Evolutionary conservation across 345 rosid species (phyloP).

Genomic region (Laguncularia racemosa): DNA sequence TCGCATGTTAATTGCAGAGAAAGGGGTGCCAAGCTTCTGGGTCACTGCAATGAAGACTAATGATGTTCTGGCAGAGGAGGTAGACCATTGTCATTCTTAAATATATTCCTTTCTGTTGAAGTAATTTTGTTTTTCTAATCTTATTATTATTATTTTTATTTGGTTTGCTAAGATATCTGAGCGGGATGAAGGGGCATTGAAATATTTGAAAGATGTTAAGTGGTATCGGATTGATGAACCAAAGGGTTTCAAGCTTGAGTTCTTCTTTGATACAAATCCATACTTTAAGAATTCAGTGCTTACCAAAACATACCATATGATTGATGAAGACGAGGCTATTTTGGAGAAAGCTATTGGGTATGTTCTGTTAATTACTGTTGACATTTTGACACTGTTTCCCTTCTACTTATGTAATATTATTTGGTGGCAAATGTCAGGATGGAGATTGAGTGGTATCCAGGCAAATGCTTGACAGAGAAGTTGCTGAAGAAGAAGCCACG

Average conservation of each 20-base stretch:
- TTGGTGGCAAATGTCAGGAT: constrained; percentile 34
- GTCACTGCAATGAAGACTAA: constrained; percentile 85
- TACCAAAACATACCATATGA: constrained; percentile 22
- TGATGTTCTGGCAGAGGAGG: constrained; percentile 78
- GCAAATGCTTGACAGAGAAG: constrained; percentile 89
- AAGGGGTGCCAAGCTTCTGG: constrained; percentile 95
- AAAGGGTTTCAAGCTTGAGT: constrained; percentile 25
- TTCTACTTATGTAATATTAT: neutral
- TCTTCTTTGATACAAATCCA: constrained; percentile 21
- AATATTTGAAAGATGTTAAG: constrained; percentile 20
- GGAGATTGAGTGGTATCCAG: constrained; percentile 94
- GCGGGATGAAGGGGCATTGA: constrained; percentile 25
- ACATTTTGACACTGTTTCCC: neutral
- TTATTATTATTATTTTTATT: neutral
- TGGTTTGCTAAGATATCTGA: constrained; percentile 12
- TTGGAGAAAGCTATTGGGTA: constrained; percentile 98
- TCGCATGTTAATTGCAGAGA: constrained; percentile 35
- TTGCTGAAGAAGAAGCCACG: constrained; percentile 90
- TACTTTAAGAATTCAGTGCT: constrained; percentile 21
- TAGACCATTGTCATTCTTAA: constrained; percentile 8
- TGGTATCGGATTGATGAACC: constrained; percentile 17
- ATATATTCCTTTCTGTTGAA: neutral
- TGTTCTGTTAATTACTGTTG: neutral
- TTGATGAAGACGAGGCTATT: constrained; percentile 21
- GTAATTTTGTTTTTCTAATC: neutral